A percentile compares a stretch with the other conserved stretches of the same genome.
phyloP scores from a whole-genome alignment of 345 rosid genomes.

The Eutrema japonicum region DNA sequence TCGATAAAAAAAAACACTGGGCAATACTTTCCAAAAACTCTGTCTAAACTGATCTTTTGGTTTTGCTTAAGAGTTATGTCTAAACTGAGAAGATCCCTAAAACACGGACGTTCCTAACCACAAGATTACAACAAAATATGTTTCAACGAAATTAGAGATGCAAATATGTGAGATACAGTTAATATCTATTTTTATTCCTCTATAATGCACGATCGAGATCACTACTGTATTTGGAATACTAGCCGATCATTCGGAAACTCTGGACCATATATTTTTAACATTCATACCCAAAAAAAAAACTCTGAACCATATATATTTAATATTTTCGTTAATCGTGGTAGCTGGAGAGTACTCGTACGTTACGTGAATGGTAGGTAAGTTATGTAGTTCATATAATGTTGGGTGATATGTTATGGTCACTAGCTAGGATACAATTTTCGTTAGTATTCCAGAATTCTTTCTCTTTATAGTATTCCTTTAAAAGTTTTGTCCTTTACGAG shows the following conservation, averaged over 20 bases:
- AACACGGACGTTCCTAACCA: no score
- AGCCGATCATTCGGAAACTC: not conserved
- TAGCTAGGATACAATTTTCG: not conserved
- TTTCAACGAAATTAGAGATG: no score
- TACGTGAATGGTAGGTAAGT: slow-evolving; percentile 31
- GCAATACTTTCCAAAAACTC: not conserved
- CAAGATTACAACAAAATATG: no score
- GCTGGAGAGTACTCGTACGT: not conserved
- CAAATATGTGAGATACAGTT: no score
- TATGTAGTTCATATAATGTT: slow-evolving; percentile 22
- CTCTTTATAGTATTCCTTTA: not conserved
- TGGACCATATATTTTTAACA: not conserved
- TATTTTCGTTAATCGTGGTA: slow-evolving; percentile 10
- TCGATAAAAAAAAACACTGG: not conserved
- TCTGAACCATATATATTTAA: not conserved
- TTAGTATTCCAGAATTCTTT: not conserved
- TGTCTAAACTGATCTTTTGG: not conserved
- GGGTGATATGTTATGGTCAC: not conserved
- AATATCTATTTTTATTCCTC: no score
- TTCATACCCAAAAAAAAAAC: not conserved
- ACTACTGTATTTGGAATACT: not conserved
- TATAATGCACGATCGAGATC: not conserved
- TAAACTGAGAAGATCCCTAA: no score
- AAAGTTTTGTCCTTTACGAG: not conserved
- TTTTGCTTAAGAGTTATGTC: no score